These are phyloP conservation scores for Nakazawaea ernobii DNA, from an alignment of 805 yeast genomes.

Conservation along the genomic window DNA sequence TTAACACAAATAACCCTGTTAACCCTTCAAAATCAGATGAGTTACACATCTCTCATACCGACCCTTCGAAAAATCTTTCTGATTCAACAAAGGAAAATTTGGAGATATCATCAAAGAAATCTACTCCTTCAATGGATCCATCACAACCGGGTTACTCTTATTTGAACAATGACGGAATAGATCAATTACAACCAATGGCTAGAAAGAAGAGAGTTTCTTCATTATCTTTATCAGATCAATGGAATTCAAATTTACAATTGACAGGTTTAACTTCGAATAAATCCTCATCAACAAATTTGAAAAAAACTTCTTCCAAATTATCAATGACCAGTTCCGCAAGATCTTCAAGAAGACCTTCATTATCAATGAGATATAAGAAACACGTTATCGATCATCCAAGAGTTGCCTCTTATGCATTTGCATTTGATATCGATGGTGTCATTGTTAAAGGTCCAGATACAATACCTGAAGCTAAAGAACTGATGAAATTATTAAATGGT, in stretches of 20 bases:
- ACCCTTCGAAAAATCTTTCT: not conserved
- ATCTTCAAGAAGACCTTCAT: conserved; percentile 39
- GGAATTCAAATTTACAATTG: conserved; percentile 29
- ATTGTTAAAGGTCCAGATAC: conserved; percentile 80
- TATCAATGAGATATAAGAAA: conserved; percentile 41
- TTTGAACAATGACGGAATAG: conserved; percentile 70
- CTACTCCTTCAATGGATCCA: not conserved
- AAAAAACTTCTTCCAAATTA: conserved; percentile 19
- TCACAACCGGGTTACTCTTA: conserved; percentile 31
- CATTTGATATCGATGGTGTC: conserved; percentile 92
- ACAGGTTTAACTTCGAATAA: conserved; percentile 26
- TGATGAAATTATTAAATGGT: conserved; percentile 69
- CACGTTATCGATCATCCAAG: conserved; percentile 60
- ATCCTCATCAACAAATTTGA: conserved; percentile 12
- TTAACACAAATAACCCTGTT: conserved; percentile 11
- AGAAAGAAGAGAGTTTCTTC: conserved; percentile 62
- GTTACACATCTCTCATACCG: conserved; percentile 4
- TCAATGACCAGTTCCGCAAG: conserved; percentile 26
- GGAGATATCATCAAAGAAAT: not conserved
- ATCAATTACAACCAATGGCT: conserved; percentile 54
- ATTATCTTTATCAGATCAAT: conserved; percentile 65
- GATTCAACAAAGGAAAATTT: not conserved
- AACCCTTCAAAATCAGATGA: conserved; percentile 5
- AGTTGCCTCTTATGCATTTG: conserved; percentile 81
- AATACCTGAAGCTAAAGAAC: conserved; percentile 73